Conservation (phyloP, 768 basidiomycete species). For the Pleurotus djamor region DNA sequence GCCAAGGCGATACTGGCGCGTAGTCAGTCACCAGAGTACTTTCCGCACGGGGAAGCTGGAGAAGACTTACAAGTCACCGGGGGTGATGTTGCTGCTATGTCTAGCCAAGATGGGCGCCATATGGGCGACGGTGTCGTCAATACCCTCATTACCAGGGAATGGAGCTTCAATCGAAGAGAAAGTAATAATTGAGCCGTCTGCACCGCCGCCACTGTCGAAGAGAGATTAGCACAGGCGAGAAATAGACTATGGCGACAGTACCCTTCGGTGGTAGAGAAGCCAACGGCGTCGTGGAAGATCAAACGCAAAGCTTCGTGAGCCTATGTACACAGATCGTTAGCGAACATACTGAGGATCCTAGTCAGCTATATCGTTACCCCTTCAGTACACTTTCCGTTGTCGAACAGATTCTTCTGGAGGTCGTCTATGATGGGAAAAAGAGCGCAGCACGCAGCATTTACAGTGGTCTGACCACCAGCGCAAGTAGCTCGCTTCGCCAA, state of each 20-base stretch:
- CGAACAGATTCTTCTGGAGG: conserved; percentile 20
- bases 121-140: conserved; percentile 36
- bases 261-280: conserved; percentile 32
- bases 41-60: not conserved
- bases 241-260: conserved; percentile 5
- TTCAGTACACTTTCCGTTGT: conserved; percentile 25
- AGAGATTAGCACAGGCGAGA: not conserved
- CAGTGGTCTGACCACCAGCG: conserved; percentile 23
- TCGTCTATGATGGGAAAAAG: conserved; percentile 22
- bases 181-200: conserved; percentile 48
- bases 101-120: conserved; percentile 29
- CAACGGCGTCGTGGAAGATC: conserved; percentile 42
- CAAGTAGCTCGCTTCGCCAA: conserved; percentile 18
- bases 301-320: conserved; percentile 28
- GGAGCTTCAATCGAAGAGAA: conserved; percentile 39
- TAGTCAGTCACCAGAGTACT: not conserved
- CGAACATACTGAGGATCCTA: not conserved
- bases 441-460: conserved; percentile 23
- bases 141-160: conserved; percentile 41
- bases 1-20: conserved; percentile 30
- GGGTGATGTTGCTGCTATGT: conserved; percentile 24
- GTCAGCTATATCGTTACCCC: conserved; percentile 13
- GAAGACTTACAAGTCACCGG: conserved; percentile 31
- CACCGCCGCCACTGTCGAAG: conserved; percentile 32
- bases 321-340: not conserved